Conservation (phyloP, 805 yeast genomes). For the Starmerella geochares region DNA sequence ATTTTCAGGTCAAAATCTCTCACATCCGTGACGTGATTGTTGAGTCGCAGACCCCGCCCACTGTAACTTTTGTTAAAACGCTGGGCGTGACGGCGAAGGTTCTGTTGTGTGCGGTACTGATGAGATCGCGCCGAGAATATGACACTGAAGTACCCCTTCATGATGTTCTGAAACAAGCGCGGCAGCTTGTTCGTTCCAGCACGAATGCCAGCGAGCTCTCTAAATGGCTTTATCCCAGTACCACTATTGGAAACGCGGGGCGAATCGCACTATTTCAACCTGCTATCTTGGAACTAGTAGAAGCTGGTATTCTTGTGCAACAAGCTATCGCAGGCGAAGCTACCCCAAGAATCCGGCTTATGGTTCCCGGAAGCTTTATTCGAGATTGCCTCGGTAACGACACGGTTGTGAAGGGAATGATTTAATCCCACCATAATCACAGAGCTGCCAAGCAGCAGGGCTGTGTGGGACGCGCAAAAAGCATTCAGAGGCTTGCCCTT, state of each 20-base stretch:
- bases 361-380: slow-evolving; percentile 62
- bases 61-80: slow-evolving; percentile 45
- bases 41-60: slow-evolving; percentile 69
- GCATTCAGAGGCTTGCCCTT: no score
- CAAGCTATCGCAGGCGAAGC: slow-evolving; percentile 64
- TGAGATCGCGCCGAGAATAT: slow-evolving; percentile 57
- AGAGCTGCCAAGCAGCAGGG: no score
- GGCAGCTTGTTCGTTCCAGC: slow-evolving; percentile 41
- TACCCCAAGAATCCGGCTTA: slow-evolving; percentile 50
- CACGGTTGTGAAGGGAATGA: slow-evolving; percentile 34
- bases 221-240: slow-evolving; percentile 19
- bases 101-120: slow-evolving; percentile 56
- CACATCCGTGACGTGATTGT: slow-evolving; percentile 72
- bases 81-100: slow-evolving; percentile 64
- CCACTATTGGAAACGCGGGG: slow-evolving; percentile 29
- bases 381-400: slow-evolving; percentile 52
- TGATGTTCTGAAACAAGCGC: slow-evolving; percentile 69
- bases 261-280: slow-evolving; percentile 52
- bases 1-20: slow-evolving; percentile 33
- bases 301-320: slow-evolving; percentile 63
- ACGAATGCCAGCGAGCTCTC: slow-evolving; percentile 27
- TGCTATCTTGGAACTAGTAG: slow-evolving; percentile 59
- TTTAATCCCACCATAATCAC: no score
- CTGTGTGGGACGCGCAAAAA: no score
- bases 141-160: slow-evolving; percentile 62